These are phyloP conservation scores for Henckelia pumila DNA, from an alignment of 257 asterid species.

Conservation along the genomic window DNA sequence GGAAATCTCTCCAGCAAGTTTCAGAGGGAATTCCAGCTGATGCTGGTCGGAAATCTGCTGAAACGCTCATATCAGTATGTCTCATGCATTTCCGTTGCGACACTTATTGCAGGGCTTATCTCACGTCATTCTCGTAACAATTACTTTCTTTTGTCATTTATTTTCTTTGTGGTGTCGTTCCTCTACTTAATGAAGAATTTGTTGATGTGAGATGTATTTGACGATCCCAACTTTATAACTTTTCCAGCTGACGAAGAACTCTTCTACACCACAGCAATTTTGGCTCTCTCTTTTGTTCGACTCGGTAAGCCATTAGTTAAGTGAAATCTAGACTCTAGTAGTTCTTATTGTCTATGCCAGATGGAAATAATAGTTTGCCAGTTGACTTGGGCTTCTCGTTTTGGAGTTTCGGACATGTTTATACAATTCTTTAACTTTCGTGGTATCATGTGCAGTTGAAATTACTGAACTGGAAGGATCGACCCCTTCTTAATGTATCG, in stretches of 20 bases:
- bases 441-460: slow-evolving; percentile 54
- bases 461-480: slow-evolving; percentile 71
- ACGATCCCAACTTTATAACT: slow-evolving; percentile 9
- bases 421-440: background rate
- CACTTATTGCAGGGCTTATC: slow-evolving; percentile 15
- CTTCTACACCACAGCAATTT: slow-evolving; percentile 84
- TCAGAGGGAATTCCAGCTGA: slow-evolving; percentile 51
- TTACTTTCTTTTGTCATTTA: background rate
- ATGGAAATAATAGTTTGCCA: background rate
- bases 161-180: background rate
- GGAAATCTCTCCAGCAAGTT: slow-evolving; percentile 76
- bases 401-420: slow-evolving; percentile 6
- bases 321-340: slow-evolving; percentile 19
- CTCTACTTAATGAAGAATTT: slow-evolving; percentile 1
- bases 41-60: slow-evolving; percentile 74
- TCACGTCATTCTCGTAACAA: background rate
- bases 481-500: slow-evolving; percentile 64
- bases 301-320: slow-evolving; percentile 49
- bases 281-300: slow-evolving; percentile 88
- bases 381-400: background rate
- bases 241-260: slow-evolving; percentile 88
- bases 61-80: slow-evolving; percentile 73
- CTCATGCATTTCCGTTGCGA: slow-evolving; percentile 20
- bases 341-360: slow-evolving; percentile 1
- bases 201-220: background rate